Percentiles rank a stretch among this genome's conserved stretches.
These are phyloP conservation scores for Liriodendron chinense DNA, from an alignment of 164 flowering plant genomes.

Conservation along the genomic window DNA sequence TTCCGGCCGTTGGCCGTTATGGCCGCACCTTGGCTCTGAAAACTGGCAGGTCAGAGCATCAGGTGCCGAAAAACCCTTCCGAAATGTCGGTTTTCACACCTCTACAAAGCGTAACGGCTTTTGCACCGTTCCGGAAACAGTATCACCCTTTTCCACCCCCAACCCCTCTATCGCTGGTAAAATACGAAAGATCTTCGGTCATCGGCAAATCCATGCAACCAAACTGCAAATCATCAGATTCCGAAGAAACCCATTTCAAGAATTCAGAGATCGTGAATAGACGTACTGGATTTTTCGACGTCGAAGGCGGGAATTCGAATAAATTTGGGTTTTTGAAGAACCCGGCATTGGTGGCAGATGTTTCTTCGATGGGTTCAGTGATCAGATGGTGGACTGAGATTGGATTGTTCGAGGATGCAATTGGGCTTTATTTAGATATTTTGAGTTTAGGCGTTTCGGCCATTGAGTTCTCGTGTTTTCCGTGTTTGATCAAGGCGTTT, in stretches of 20 bases:
- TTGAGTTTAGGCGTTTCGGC: slow-evolving; percentile 24
- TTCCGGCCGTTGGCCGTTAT: no score
- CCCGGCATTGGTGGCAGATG: not conserved
- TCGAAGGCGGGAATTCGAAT: no score
- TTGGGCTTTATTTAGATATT: slow-evolving; percentile 27
- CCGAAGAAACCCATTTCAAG: slow-evolving; percentile 1
- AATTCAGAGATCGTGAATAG: not conserved
- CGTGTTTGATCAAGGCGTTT: slow-evolving; percentile 50
- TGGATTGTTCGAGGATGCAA: slow-evolving; percentile 32
- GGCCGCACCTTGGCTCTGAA: no score
- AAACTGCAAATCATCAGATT: no score
- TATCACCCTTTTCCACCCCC: no score
- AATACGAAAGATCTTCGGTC: not conserved
- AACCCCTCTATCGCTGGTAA: not conserved
- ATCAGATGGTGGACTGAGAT: slow-evolving; percentile 22
- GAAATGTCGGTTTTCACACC: no score
- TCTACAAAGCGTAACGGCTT: no score
- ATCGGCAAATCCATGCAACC: no score
- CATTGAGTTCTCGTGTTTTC: slow-evolving; percentile 29
- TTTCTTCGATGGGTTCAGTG: not conserved
- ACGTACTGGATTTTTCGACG: not conserved
- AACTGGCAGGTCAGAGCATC: no score
- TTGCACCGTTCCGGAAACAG: no score
- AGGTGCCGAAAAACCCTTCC: no score
- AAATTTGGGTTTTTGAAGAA: not conserved